These are phyloP conservation scores for Xylariaceae sp. DNA, from an alignment of 2,329 filamentous ascomycete genomes.

Conservation along the genomic window DNA sequence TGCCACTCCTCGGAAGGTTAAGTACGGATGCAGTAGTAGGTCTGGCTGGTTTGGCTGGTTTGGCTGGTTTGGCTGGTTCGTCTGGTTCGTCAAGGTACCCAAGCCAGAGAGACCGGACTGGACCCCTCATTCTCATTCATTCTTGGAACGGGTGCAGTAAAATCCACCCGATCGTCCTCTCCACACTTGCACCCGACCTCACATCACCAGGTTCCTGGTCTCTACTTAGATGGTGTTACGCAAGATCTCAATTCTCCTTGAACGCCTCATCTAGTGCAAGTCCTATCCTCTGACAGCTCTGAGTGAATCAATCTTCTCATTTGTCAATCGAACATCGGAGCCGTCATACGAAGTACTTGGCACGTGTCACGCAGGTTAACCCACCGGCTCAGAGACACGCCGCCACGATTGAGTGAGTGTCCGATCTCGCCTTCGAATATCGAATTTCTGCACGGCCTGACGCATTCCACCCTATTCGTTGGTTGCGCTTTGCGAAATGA, in stretches of 20 bases:
- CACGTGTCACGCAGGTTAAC: too few species aligned
- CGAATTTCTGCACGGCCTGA: background rate
- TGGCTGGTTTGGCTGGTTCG: too few species aligned
- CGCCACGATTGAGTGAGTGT: slow-evolving; percentile 4
- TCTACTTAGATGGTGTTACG: background rate
- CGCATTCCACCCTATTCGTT: slow-evolving; percentile 1
- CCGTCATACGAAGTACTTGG: too few species aligned
- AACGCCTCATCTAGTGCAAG: background rate
- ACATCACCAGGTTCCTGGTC: background rate
- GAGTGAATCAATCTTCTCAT: background rate
- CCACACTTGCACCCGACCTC: background rate
- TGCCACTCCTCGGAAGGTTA: background rate
- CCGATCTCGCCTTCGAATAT: background rate
- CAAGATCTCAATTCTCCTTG: background rate
- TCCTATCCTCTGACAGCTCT: too few species aligned
- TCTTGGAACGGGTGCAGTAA: background rate
- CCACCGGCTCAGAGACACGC: background rate
- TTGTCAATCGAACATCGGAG: background rate
- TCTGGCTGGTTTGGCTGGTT: too few species aligned
- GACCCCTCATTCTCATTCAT: background rate
- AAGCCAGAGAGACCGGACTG: background rate
- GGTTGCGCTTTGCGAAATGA: slow-evolving; percentile 6
- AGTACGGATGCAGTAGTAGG: background rate
- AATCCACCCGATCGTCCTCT: background rate
- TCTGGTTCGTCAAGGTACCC: background rate